Conservation (phyloP, 2,329 filamentous ascomycete genomes). For the Colletotrichum costaricense region DNA sequence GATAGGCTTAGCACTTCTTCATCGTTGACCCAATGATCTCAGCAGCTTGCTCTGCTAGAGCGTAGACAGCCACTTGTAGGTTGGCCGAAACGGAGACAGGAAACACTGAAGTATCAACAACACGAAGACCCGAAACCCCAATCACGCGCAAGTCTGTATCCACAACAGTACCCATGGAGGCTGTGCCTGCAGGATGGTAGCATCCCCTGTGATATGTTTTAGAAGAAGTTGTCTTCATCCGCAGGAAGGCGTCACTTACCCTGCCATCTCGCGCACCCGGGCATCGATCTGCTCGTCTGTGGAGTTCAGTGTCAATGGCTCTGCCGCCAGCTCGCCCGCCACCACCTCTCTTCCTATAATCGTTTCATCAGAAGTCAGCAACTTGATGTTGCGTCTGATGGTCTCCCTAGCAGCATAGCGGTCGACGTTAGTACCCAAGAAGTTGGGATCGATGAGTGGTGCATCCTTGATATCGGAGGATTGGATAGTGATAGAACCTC, state of each 20-base stretch:
- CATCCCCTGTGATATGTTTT: conserved; percentile 44
- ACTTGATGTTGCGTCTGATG: conserved; percentile 22
- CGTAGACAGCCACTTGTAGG: conserved; percentile 62
- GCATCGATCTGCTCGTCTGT: conserved; percentile 45
- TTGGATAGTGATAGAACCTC: conserved; percentile 41
- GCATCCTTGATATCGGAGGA: conserved; percentile 36
- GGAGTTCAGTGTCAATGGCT: conserved; percentile 35
- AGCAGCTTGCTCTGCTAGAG: conserved; percentile 69
- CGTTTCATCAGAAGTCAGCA: conserved; percentile 14
- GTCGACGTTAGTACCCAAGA: conserved; percentile 43
- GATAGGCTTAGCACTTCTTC: background rate
- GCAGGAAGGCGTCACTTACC: conserved; percentile 25
- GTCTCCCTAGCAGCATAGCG: conserved; percentile 40
- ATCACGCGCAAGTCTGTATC: conserved; percentile 47
- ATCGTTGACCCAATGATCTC: conserved; percentile 56
- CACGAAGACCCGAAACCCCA: conserved; percentile 45
- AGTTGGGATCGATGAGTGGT: conserved; percentile 45
- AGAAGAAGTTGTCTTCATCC: conserved; percentile 30
- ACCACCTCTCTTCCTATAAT: conserved; percentile 38
- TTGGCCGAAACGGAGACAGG: conserved; percentile 54
- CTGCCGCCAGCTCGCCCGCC: conserved; percentile 36
- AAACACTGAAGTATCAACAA: background rate
- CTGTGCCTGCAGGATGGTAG: conserved; percentile 47
- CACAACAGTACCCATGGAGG: conserved; percentile 43
- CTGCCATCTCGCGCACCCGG: conserved; percentile 34